Evolutionary conservation across 2,329 filamentous ascomycete species (phyloP).

Genomic region (Aureobasidium sp.): DNA sequence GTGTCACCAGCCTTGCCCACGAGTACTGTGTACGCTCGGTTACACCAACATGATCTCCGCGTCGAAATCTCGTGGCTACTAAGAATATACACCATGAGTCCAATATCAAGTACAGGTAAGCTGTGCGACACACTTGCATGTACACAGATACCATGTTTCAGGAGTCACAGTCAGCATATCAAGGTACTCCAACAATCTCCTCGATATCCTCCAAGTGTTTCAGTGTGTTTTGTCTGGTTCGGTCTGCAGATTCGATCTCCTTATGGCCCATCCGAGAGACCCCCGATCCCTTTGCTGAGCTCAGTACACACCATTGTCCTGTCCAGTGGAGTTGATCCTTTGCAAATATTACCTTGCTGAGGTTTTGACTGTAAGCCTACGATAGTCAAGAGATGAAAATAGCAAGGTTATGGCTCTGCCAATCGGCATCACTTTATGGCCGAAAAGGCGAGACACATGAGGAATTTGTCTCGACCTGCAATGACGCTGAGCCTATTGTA

Average conservation of each 20-base stretch:
- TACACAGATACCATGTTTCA: not conserved
- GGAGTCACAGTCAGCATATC: not conserved
- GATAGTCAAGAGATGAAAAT: not conserved
- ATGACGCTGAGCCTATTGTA: not conserved
- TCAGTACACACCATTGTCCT: not conserved
- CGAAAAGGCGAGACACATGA: not conserved
- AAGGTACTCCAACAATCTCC: not conserved
- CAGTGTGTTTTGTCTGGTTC: too few relatives aligned
- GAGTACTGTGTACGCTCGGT: too few relatives aligned
- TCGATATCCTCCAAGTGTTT: too few relatives aligned
- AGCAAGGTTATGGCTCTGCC: not conserved
- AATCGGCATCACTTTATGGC: not conserved
- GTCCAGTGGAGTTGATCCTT: too few relatives aligned
- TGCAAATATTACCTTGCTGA: too few relatives aligned
- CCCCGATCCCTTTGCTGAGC: not conserved
- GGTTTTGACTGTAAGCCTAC: not conserved
- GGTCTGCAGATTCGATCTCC: not conserved
- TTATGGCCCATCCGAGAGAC: not conserved
- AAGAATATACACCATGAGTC: not conserved
- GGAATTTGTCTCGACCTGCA: not conserved
- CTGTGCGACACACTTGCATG: conserved; percentile 4
- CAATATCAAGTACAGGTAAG: not conserved
- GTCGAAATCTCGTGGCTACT: not conserved
- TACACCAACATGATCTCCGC: not conserved
- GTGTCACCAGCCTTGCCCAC: not conserved